Base-by-base conservation (phyloP, 2,329 filamentous ascomycete genomes). In the Gyromitra esculenta region DNA sequence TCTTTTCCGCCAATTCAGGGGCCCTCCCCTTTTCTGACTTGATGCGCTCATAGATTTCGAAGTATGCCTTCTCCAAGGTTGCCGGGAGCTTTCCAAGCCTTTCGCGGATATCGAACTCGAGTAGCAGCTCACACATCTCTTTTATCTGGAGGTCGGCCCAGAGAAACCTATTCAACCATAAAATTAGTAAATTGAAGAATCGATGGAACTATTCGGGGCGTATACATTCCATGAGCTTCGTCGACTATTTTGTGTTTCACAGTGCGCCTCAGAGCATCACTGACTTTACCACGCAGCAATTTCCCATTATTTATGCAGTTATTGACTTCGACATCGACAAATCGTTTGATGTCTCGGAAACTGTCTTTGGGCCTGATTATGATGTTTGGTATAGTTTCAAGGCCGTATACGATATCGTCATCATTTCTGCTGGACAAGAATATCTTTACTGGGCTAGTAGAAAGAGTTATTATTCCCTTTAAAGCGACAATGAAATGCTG, bases 141-240 rank as follows among this genome's bases (percentile, higher is more conserved):
- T 82, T 80, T 21, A 83, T 73, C 59, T 82, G 80, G 59, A 83
- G 75, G 65, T 78, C 81, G 18, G 77, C 82, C 82, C 82, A 83
- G 25, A 79, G 78, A 71, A 83, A 83, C 82, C 82, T 82, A 41
- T 45, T 31, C 25, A 43, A 25, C 13, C 45, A 6, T 4, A 39
- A 0, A 13, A 52, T 50, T 1, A 65, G 31, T 21, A 54, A 35
- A 11, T 39, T 52, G 25, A 31, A 21, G 8, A 64, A 50, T 50
- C 4, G 15, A 15, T 13, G 15, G 25, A 31, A 37, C 5, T n/a
- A 18, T 2, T 35, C 8, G 50, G 43, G 11, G 5, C 15, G 21
- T 13, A 54, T 69, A 76, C 76, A 73, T 78, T 78, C 76, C 74
- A n/a, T 71, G 41, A 25, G 77, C 62, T 41, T 60, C 56, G 15